phyloP scores from a whole-genome alignment of 768 basidiomycete species.

The Collybia sordida region DNA sequence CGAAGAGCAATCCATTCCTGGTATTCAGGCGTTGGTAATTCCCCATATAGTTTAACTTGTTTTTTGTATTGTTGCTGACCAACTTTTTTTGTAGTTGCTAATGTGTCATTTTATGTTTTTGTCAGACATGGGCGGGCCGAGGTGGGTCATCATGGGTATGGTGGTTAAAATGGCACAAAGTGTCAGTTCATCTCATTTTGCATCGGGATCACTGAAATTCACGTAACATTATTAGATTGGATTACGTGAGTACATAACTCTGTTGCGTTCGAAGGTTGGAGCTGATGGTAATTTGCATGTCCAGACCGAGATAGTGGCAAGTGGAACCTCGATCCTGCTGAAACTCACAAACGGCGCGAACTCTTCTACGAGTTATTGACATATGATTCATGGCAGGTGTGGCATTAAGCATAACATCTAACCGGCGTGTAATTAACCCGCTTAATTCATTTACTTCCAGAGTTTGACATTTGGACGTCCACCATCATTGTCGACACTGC shows the following conservation, averaged over 20 bases:
- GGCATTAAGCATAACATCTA: slow-evolving; percentile 10
- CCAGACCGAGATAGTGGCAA: slow-evolving; percentile 68
- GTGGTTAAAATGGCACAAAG: slow-evolving; percentile 70
- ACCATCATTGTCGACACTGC: slow-evolving; percentile 58
- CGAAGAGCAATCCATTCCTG: slow-evolving; percentile 61
- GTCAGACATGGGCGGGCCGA: slow-evolving; percentile 52
- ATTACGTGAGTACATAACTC: slow-evolving; percentile 54
- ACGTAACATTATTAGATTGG: slow-evolving; percentile 43
- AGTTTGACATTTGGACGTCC: slow-evolving; percentile 73
- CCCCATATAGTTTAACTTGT: slow-evolving; percentile 3
- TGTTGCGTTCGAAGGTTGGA: slow-evolving; percentile 3
- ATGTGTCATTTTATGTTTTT: slow-evolving; percentile 57
- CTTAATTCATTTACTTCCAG: slow-evolving; percentile 30
- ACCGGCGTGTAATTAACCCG: neutral
- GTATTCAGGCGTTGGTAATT: slow-evolving; percentile 65
- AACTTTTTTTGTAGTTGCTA: slow-evolving; percentile 43
- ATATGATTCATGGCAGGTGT: slow-evolving; percentile 72
- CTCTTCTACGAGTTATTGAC: slow-evolving; percentile 67
- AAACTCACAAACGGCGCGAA: slow-evolving; percentile 58
- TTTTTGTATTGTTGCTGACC: slow-evolving; percentile 11
- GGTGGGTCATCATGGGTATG: slow-evolving; percentile 73
- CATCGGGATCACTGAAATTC: slow-evolving; percentile 5
- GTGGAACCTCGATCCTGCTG: slow-evolving; percentile 57
- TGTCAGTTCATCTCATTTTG: slow-evolving; percentile 35
- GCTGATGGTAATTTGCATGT: slow-evolving; percentile 10